Evolutionary conservation across 208 protist genomes (phyloP).

Genomic region (Acanthamoeba culbertsoni): DNA sequence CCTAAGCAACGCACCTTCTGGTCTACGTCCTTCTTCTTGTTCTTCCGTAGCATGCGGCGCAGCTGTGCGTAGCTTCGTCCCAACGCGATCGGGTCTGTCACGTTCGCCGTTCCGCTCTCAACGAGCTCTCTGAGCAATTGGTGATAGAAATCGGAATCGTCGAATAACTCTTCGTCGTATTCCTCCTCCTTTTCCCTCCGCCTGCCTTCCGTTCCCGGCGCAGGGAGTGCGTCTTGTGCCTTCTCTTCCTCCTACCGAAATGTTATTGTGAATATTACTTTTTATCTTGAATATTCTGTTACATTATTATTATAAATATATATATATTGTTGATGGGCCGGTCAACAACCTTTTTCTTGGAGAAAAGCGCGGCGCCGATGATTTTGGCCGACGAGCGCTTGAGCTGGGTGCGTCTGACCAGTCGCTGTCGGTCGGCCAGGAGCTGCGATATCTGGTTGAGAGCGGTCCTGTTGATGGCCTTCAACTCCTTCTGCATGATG

Average conservation of each 20-base stretch:
- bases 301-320: too few species aligned
- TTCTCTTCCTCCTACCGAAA: too few species aligned
- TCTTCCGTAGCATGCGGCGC: slow-evolving; percentile 8
- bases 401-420: slow-evolving; percentile 67
- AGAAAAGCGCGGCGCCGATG: slow-evolving; percentile 47
- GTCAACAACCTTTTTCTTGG: neutral
- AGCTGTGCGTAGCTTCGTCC: slow-evolving; percentile 25
- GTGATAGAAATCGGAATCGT: slow-evolving; percentile 74
- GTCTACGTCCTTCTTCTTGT: slow-evolving; percentile 51
- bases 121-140: slow-evolving; percentile 59
- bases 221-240: neutral
- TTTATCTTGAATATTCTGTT: too few species aligned
- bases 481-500: slow-evolving; percentile 60
- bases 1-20: neutral
- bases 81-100: slow-evolving; percentile 40
- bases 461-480: slow-evolving; percentile 65
- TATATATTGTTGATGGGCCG: too few species aligned
- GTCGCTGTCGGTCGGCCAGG: slow-evolving; percentile 33
- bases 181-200: slow-evolving; percentile 46
- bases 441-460: slow-evolving; percentile 61
- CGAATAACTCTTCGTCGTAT: slow-evolving; percentile 69
- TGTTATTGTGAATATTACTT: too few species aligned
- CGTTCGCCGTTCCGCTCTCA: slow-evolving; percentile 29
- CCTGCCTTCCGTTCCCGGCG: neutral
- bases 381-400: slow-evolving; percentile 49